A percentile compares a stretch with the other conserved stretches of the same genome.
phyloP scores from a whole-genome alignment of 2,329 filamentous ascomycete genomes.

The Diaporthe humulicola region DNA sequence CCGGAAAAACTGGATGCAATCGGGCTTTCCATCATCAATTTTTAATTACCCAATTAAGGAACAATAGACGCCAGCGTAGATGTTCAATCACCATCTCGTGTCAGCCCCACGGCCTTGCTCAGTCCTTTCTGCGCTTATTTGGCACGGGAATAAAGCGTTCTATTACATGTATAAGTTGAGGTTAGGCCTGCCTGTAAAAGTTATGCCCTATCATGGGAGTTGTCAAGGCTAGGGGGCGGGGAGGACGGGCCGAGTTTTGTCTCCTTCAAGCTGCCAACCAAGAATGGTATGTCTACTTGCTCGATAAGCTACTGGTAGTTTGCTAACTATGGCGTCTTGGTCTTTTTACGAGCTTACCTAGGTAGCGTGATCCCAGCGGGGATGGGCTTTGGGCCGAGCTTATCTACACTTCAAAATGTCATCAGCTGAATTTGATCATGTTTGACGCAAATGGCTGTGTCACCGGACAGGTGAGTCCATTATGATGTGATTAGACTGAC shows the following conservation, averaged over 20 bases:
- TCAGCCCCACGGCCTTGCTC: too few relatives aligned
- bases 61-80: too few relatives aligned
- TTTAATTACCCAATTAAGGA: too few relatives aligned
- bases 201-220: background rate
- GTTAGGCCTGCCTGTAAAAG: background rate
- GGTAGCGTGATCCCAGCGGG: background rate
- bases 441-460: background rate
- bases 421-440: background rate
- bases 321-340: background rate
- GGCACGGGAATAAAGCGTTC: background rate
- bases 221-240: too few relatives aligned
- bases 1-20: too few relatives aligned
- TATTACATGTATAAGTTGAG: background rate
- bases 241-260: too few relatives aligned
- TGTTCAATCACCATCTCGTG: too few relatives aligned
- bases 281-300: background rate
- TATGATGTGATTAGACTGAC: background rate
- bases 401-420: background rate
- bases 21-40: background rate
- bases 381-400: background rate
- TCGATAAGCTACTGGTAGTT: accelerated
- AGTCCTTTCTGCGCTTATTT: background rate
- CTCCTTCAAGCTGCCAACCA: too few relatives aligned
- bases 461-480: background rate
- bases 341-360: background rate